These are phyloP conservation scores for Acanthamoeba lenticulata DNA, from an alignment of 208 protist genomes.

Conservation along the genomic window DNA sequence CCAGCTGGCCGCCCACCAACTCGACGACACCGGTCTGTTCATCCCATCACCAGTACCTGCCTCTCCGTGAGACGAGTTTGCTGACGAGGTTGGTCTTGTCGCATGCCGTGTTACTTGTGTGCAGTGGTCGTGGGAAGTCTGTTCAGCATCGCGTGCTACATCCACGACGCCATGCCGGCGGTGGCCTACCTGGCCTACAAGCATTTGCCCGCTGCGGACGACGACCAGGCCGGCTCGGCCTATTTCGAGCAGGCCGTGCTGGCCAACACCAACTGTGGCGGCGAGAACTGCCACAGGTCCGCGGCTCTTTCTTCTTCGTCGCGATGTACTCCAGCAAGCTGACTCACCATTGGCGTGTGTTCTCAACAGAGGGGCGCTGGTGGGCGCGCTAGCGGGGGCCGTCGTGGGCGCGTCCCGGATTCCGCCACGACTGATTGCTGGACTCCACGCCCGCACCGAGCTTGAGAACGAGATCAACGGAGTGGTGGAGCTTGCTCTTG, in stretches of 20 bases:
- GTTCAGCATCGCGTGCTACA: conserved; percentile 66
- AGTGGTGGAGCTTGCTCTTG: conserved; percentile 49
- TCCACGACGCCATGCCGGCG: conserved; percentile 17
- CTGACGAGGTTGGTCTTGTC: no score
- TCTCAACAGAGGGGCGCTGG: neutral
- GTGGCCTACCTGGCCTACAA: conserved; percentile 63
- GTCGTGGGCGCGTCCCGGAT: conserved; percentile 25
- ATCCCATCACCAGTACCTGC: neutral
- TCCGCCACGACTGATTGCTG: conserved; percentile 26
- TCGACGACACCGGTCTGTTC: neutral
- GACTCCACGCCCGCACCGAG: conserved; percentile 19
- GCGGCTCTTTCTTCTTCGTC: neutral
- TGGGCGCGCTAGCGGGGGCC: conserved; percentile 35
- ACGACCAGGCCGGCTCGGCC: neutral
- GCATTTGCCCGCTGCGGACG: neutral
- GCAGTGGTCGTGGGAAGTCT: neutral
- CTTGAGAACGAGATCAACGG: conserved; percentile 63
- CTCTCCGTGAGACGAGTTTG: no score
- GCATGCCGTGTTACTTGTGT: neutral
- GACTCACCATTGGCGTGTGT: neutral
- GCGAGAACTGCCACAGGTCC: conserved; percentile 51
- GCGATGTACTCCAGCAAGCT: neutral
- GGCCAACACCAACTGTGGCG: conserved; percentile 64
- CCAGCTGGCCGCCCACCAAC: neutral
- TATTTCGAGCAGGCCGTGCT: conserved; percentile 38